Conservation (phyloP, 1,284 basidiomycete genomes). For the Melanopsichium pennsylvanicum region DNA sequence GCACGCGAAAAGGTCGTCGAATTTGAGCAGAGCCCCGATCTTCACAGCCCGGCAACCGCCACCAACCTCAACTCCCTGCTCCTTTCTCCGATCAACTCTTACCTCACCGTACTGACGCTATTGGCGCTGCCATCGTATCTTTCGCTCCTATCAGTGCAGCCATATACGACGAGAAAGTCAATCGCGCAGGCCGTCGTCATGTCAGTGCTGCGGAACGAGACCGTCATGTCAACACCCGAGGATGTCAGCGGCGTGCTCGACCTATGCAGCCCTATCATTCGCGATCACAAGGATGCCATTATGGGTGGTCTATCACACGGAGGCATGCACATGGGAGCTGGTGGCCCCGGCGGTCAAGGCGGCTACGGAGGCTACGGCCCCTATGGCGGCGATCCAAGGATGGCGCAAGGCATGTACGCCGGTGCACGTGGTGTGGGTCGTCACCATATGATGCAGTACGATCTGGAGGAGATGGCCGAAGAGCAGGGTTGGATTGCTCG, state of each 20-base stretch:
- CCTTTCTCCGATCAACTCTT: conserved; percentile 61
- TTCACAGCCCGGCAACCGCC: conserved; percentile 46
- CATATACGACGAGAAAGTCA: conserved; percentile 56
- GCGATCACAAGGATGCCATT: conserved; percentile 55
- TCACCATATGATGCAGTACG: conserved; percentile 52
- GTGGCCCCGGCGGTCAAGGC: conserved; percentile 16
- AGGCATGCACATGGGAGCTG: conserved; percentile 31
- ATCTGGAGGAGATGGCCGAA: conserved; percentile 61
- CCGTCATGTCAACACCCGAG: conserved; percentile 60
- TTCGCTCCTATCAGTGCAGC: conserved; percentile 55
- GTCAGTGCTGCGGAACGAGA: conserved; percentile 61
- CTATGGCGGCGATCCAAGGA: conserved; percentile 32
- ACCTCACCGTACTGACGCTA: conserved; percentile 59
- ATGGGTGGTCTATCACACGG: conserved; percentile 36
- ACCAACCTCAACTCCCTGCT: conserved; percentile 59
- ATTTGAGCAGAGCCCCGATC: conserved; percentile 53
- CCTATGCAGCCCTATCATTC: conserved; percentile 58
- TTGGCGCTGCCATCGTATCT: conserved; percentile 61
- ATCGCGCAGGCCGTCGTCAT: conserved; percentile 63
- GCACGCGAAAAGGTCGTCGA: conserved; percentile 58
- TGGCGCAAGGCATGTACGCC: conserved; percentile 39
- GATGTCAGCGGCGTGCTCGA: conserved; percentile 63
- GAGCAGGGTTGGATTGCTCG: conserved; percentile 64
- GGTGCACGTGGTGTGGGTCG: conserved; percentile 35
- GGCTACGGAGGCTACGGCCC: conserved; percentile 39